Conservation (phyloP, 306 rosid genomes). For the Inga laurina region DNA sequence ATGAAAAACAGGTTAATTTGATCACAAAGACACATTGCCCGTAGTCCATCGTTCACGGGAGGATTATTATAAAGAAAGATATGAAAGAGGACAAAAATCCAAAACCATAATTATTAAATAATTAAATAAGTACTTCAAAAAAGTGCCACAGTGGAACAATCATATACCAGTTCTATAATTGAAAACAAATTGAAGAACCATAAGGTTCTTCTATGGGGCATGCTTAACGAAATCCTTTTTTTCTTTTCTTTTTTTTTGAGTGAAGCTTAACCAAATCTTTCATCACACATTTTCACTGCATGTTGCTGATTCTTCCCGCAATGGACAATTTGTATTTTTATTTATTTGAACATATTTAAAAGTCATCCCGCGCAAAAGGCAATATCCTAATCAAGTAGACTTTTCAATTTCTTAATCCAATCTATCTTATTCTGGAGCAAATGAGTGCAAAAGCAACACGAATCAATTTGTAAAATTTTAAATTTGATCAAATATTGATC, state of each 20-base stretch:
- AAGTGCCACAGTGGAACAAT: neutral
- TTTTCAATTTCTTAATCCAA: neutral
- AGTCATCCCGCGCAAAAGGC: neutral
- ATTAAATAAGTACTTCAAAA: neutral
- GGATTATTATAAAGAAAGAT: too few relatives aligned
- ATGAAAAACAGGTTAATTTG: too few relatives aligned
- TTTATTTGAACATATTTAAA: neutral
- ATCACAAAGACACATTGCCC: too few relatives aligned
- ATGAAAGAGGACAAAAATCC: too few relatives aligned
- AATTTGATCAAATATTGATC: conserved; percentile 15
- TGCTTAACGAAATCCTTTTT: neutral
- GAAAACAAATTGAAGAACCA: neutral
- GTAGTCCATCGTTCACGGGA: too few relatives aligned
- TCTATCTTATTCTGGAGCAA: neutral
- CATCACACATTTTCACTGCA: neutral
- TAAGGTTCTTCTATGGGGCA: neutral
- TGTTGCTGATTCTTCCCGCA: neutral
- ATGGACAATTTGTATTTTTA: neutral
- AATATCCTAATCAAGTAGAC: neutral
- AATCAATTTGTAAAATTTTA: neutral
- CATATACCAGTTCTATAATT: neutral
- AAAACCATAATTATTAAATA: neutral
- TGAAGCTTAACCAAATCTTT: neutral
- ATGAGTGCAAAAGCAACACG: neutral
- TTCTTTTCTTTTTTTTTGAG: too few relatives aligned